Evolutionary conservation across 140 eudicot species (phyloP).

Genomic region (Cichorium intybus): DNA sequence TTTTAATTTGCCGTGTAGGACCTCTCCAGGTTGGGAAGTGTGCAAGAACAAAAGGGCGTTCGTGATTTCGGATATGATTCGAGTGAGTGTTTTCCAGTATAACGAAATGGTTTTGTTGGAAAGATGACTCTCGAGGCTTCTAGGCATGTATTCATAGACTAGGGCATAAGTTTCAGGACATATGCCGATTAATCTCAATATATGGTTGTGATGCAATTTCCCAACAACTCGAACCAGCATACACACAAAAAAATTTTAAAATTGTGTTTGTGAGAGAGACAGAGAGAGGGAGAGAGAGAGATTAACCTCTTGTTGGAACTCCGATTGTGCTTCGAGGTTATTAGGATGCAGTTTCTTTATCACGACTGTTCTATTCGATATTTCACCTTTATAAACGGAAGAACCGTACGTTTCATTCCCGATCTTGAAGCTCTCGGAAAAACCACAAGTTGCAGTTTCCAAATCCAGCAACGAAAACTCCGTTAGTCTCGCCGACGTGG

Average conservation of each 20-base stretch:
- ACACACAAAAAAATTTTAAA: no score
- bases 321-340: no score
- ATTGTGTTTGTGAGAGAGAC: constrained; percentile 12
- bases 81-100: no score
- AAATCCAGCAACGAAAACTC: constrained; percentile 60
- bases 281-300: constrained; percentile 17
- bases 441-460: constrained; percentile 73
- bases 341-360: no score
- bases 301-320: no score
- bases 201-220: constrained; percentile 56
- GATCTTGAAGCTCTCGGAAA: constrained; percentile 64
- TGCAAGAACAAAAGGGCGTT: no score
- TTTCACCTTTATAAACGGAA: no score
- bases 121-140: no score
- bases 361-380: no score
- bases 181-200: constrained; percentile 55
- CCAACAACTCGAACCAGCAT: constrained; percentile 57
- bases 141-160: constrained; percentile 64
- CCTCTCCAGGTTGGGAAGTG: constrained; percentile 48
- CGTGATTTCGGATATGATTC: no score
- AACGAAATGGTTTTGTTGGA: no score
- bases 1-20: constrained; percentile 63
- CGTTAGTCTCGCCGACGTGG: constrained; percentile 26
- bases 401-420: constrained; percentile 48
- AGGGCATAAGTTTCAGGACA: constrained; percentile 69